These are phyloP conservation scores for Protomyces lactucae-debilis DNA, from an alignment of 1,139 yeast species.

Conservation along the genomic window DNA sequence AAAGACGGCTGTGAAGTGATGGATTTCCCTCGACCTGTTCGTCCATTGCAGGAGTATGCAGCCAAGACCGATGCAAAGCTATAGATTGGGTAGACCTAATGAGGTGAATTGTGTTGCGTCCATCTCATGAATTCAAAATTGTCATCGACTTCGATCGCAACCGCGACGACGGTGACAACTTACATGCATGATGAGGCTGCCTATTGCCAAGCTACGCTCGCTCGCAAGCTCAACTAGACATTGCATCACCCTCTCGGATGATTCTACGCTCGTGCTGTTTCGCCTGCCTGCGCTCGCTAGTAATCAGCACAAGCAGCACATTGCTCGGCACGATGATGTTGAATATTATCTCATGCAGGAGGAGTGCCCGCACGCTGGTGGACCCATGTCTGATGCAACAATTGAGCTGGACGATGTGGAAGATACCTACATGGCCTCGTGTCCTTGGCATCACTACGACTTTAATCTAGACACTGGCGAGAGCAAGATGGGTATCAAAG, in stretches of 20 bases:
- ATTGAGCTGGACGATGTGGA: conserved; percentile 14
- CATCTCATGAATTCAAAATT: too few relatives aligned
- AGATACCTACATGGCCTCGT: conserved; percentile 18
- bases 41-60: conserved; percentile 36
- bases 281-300: background rate
- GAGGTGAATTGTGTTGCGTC: too few relatives aligned
- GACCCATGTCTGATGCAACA: conserved; percentile 16
- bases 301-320: background rate
- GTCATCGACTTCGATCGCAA: background rate
- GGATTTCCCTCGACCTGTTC: conserved; percentile 40
- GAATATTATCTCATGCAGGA: conserved; percentile 22
- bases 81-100: conserved; percentile 28
- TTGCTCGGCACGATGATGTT: background rate
- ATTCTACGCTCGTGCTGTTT: background rate
- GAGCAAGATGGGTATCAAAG: conserved; percentile 8
- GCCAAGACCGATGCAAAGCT: conserved; percentile 37
- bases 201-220: background rate
- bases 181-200: background rate
- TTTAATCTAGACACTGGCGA: conserved; percentile 15
- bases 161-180: background rate
- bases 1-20: conserved; percentile 37
- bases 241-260: background rate
- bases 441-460: conserved; percentile 23
- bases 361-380: conserved; percentile 24
- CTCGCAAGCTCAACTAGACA: background rate